A percentile compares a stretch with the other conserved stretches of the same genome.
Evolutionary conservation across 495 filamentous ascomycete genomes (phyloP).

Genomic region (Extremus antarcticus): DNA sequence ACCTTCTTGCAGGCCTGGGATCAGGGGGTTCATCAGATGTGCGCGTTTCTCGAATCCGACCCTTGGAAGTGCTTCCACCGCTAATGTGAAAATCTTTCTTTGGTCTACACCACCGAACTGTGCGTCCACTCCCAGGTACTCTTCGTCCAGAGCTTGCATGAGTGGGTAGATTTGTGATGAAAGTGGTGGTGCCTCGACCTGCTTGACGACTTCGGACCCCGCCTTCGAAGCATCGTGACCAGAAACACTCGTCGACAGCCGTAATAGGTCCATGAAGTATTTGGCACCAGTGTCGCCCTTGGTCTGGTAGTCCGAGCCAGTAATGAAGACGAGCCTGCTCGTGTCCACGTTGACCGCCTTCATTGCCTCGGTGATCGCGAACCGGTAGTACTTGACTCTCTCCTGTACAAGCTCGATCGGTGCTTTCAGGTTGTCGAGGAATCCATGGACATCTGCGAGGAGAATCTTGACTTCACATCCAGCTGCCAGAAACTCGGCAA

Average conservation of each 20-base stretch:
- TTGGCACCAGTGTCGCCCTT: constrained; percentile 27
- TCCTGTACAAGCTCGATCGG: constrained; percentile 80
- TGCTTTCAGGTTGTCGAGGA: constrained; percentile 75
- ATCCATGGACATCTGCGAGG: constrained; percentile 51
- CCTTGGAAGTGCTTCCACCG: constrained; percentile 62
- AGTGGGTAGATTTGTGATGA: constrained; percentile 77
- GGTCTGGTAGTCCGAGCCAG: constrained; percentile 76
- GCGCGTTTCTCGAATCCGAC: constrained; percentile 61
- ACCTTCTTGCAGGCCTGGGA: constrained; percentile 62
- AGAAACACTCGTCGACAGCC: constrained; percentile 28
- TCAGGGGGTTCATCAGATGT: constrained; percentile 86
- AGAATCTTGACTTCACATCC: constrained; percentile 51
- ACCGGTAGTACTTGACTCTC: constrained; percentile 30
- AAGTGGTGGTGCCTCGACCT: constrained; percentile 62
- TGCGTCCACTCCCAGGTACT: constrained; percentile 74
- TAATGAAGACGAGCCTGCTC: constrained; percentile 70
- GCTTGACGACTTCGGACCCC: constrained; percentile 89
- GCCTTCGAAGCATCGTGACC: constrained; percentile 67
- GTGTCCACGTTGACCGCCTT: constrained; percentile 41
- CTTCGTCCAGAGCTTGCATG: constrained; percentile 84
- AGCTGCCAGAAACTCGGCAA: constrained; percentile 76
- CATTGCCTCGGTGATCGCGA: constrained; percentile 28
- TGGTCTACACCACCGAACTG: constrained; percentile 79
- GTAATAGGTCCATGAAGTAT: constrained; percentile 68
- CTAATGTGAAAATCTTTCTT: constrained; percentile 77